phyloP scores from a whole-genome alignment of 768 basidiomycete genomes.

The Termitomyces eurrhizus region DNA sequence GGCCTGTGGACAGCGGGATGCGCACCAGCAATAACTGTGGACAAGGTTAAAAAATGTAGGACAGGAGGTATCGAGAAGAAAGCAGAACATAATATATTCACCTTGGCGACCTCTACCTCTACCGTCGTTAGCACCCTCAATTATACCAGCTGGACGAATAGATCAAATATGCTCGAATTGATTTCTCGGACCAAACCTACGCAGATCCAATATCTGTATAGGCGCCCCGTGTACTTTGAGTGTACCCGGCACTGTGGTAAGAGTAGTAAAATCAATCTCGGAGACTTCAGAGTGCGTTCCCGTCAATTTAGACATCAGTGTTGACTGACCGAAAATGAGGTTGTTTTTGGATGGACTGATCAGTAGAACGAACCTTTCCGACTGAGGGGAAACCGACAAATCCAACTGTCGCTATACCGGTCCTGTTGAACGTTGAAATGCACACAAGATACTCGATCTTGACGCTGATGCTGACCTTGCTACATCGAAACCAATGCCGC shows the following conservation, averaged over 20 bases:
- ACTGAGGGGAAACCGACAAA: conserved; percentile 94
- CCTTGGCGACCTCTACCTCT: conserved; percentile 95
- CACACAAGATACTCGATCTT: background rate
- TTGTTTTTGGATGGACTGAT: background rate
- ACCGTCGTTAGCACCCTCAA: conserved; percentile 96
- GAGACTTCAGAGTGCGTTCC: conserved; percentile 97
- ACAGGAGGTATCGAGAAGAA: conserved; percentile 2
- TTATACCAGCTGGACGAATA: conserved; percentile 74
- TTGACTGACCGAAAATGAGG: conserved; percentile 52
- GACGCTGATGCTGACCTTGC: conserved; percentile 43
- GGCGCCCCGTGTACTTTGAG: conserved; percentile 94
- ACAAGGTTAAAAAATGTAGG: background rate
- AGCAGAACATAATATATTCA: conserved; percentile 22
- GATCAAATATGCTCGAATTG: background rate
- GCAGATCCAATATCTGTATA: conserved; percentile 91
- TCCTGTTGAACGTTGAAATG: conserved; percentile 37
- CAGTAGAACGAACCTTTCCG: conserved; percentile 60
- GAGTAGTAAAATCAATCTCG: conserved; percentile 94
- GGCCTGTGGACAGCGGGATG: conserved; percentile 11
- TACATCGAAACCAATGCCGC: conserved; percentile 94
- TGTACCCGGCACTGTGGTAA: conserved; percentile 94
- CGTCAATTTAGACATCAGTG: conserved; percentile 92
- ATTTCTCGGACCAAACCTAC: conserved; percentile 40
- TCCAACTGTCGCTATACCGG: conserved; percentile 95
- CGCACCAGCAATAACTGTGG: conserved; percentile 74